Evolutionary conservation across 2,329 filamentous ascomycete genomes (phyloP), one percentile per base, ranked within the genome.

Genomic region (Chaetomium sp.): DNA sequence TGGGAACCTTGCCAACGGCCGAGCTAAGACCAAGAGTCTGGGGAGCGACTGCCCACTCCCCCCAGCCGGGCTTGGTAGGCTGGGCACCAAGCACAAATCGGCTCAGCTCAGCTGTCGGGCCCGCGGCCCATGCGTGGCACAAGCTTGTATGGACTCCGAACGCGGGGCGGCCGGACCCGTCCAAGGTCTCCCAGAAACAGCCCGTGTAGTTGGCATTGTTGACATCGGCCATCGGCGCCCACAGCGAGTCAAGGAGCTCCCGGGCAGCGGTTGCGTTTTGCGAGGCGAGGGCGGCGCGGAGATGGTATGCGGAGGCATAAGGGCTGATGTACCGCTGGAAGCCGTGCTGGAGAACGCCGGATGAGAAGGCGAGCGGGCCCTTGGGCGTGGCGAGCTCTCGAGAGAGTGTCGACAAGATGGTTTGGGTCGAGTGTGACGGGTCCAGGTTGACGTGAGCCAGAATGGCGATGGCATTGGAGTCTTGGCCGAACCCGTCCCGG

Each of bases 391-490:
- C 29, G 16, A 55, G 51, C 21, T 23, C 51, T 31, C 29, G 35
- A 9, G 51, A 55, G 8, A 55, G 51, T 4, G 51, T 55, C n/a
- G 51, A 55, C 8, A 55, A 16, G 51, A 55, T 55, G 51, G 29
- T 35, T 7, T 55, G 19, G 31, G 51, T 23, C 29, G 51, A 35
- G 19, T 55, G 51, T 19, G 51, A 55, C 21, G 51, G 51, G 51
- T 55, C 16, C 29, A 55, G 3, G 31, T 55, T 55, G 51, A 55
- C 51, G 29, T 31, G 29, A 21, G 51, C 51, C 23, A 55, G 51
- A 35, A 55, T 23, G n/a, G 51, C 51, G n/a, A 55, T 55, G 51
- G 51, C 51, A 21, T 55, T 55, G 51, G 51, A 55, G 51, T 55
- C 51, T 23, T 55, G 51, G 29, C 51, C 51, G 9, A 55, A 55